phyloP scores from a whole-genome alignment of 495 filamentous ascomycete genomes.

The Trichocladium uniseriatum region DNA sequence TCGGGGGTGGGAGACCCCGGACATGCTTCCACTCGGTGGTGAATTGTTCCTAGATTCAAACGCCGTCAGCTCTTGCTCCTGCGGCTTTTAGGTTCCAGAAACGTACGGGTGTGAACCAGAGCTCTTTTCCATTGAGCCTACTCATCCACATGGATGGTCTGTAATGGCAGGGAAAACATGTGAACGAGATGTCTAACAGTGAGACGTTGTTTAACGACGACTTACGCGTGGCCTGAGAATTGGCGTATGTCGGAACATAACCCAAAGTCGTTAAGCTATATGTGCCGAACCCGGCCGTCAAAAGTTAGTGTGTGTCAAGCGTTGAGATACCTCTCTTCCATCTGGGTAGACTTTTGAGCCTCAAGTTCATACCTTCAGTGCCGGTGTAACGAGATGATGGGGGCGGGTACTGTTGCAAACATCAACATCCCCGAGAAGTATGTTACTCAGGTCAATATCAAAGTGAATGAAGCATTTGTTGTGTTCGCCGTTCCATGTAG shows the following conservation, averaged over 20 bases:
- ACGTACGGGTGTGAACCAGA: background rate
- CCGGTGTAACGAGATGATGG: background rate
- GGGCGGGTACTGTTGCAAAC: background rate
- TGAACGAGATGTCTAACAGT: too few relatives aligned
- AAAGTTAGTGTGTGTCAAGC: too few relatives aligned
- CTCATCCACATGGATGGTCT: background rate
- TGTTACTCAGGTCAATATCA: background rate
- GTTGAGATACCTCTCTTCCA: too few relatives aligned
- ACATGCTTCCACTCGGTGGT: background rate
- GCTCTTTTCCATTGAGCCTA: background rate
- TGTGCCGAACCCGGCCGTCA: background rate
- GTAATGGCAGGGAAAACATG: too few relatives aligned
- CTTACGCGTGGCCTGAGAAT: background rate
- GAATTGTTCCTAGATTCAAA: background rate
- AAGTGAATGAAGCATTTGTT: background rate
- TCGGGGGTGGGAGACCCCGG: background rate
- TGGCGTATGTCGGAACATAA: background rate
- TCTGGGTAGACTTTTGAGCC: too few relatives aligned
- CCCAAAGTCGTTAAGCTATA: background rate
- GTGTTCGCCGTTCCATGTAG: background rate
- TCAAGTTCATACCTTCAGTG: background rate
- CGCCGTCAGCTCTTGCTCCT: background rate
- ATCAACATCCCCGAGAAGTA: background rate
- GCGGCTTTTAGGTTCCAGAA: background rate
- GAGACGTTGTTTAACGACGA: too few relatives aligned